A percentile compares a stretch with the other conserved stretches of the same genome.
Evolutionary conservation across 306 rosid genomes (phyloP).

Genomic region (Senna siamea): DNA sequence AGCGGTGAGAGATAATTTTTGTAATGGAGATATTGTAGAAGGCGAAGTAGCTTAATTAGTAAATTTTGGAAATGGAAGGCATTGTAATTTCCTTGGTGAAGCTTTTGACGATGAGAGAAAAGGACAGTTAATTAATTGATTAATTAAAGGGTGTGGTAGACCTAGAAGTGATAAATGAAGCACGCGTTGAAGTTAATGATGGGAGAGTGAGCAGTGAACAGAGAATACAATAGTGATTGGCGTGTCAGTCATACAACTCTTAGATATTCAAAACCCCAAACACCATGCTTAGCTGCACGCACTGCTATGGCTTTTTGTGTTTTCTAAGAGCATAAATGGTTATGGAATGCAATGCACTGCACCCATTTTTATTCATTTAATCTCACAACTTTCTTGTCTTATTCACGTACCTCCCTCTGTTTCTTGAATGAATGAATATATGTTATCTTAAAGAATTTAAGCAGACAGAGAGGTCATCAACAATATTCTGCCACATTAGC

Average conservation of each 20-base stretch:
- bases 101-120: too few species aligned
- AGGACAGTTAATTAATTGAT: too few species aligned
- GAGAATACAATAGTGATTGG: conserved; percentile 50
- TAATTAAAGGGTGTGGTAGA: background rate
- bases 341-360: conserved; percentile 40
- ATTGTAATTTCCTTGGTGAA: too few species aligned
- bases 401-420: conserved; percentile 30
- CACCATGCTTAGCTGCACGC: conserved; percentile 72
- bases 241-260: conserved; percentile 51
- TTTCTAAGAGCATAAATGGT: conserved; percentile 36
- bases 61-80: too few species aligned
- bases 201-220: conserved; percentile 38
- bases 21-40: too few species aligned
- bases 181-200: conserved; percentile 75
- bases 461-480: too few species aligned
- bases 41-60: too few species aligned
- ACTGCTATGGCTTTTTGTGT: too few species aligned
- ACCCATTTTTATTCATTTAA: background rate
- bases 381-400: conserved; percentile 42
- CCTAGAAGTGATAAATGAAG: conserved; percentile 54
- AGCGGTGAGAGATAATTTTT: too few species aligned
- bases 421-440: conserved; percentile 23
- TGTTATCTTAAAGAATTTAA: too few species aligned
- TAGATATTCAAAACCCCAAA: conserved; percentile 52
- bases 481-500: too few species aligned